Base-by-base conservation (phyloP, 768 basidiomycete genomes). In the Cystobasidium ongulense region DNA sequence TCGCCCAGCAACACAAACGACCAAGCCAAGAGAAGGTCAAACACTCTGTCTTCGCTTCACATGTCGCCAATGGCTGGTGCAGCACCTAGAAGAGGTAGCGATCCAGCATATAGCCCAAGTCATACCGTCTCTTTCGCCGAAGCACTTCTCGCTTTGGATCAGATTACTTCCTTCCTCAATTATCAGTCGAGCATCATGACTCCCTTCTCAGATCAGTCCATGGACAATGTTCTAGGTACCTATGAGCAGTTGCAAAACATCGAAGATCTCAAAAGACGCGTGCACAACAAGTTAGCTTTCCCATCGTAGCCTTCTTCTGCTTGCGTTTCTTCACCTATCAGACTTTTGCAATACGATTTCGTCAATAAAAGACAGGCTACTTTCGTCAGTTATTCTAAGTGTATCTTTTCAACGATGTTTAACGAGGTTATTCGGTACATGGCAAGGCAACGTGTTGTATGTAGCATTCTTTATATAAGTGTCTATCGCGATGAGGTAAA, bases 191-290 rank as follows among this genome's bases (percentile, higher is more conserved):
- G 27, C 50, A 25, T 46, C 17, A 46, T 67, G 43, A 50, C 65
- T 33, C 39, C 31, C 13, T 27, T 23, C 29, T 8, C 43, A 15
- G 53, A 52, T 29, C 43, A 67, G 41, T n/a, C 41, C 25, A 31
- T 52, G 31, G 23, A 8, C 23, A 39, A 23, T 17, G 65, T 50
- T 10, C 27, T 67, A 10, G 65, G 65, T 27, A 67, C 65, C 21
- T 52, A 50, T 50, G 65, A 67, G 65, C 65, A 67, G 65, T n/a
- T 53, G 27, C 65, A 67, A 15, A 4, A 8, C 50, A 53, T 67
- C 31, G 65, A 53, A 33, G 65, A 41, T 23, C 41, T 67, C 8
- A 39, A 41, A n/a, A 33, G 17, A 29, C 41, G 38, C 18, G 43
- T 67, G 38, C n/a, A 46, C 25, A 50, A 39, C 15, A 64, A 41